These are phyloP conservation scores for Flaveria ramosissima DNA, from an alignment of 129 eudicot species.

Conservation along the genomic window DNA sequence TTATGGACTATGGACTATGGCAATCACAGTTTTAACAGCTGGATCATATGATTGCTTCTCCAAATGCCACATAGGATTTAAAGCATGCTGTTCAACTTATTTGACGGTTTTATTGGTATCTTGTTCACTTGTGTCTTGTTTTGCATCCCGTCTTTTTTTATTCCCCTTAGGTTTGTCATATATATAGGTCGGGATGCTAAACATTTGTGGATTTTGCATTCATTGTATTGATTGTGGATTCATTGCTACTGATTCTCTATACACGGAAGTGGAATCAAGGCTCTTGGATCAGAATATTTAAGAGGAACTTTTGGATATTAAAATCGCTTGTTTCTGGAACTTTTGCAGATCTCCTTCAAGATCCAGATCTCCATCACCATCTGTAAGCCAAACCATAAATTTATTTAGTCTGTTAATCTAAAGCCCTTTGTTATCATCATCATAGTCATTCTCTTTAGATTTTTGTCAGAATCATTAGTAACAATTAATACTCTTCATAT, in stretches of 20 bases:
- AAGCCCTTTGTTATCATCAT: not conserved
- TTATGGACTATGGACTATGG: conserved; percentile 27
- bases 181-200: conserved; percentile 32
- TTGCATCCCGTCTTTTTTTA: not conserved
- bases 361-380: conserved; percentile 85
- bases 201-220: conserved; percentile 42
- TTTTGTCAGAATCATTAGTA: not conserved
- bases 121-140: conserved; percentile 33
- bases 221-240: conserved; percentile 37
- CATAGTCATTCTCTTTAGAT: not conserved
- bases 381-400: conserved; percentile 65
- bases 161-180: not conserved
- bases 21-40: conserved; percentile 33
- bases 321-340: conserved; percentile 90
- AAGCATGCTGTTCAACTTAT: conserved; percentile 45
- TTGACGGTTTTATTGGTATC: conserved; percentile 45
- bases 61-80: conserved; percentile 45
- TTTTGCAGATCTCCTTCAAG: conserved; percentile 99
- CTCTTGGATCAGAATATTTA: conserved; percentile 75
- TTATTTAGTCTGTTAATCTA: not conserved
- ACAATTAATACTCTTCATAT: conserved; percentile 10
- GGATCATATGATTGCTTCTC: conserved; percentile 41
- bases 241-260: conserved; percentile 57
- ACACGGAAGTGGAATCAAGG: conserved; percentile 82
- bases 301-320: conserved; percentile 80